phyloP scores from a whole-genome alignment of 1,139 yeast genomes.

The Protomyces pachydermus region DNA sequence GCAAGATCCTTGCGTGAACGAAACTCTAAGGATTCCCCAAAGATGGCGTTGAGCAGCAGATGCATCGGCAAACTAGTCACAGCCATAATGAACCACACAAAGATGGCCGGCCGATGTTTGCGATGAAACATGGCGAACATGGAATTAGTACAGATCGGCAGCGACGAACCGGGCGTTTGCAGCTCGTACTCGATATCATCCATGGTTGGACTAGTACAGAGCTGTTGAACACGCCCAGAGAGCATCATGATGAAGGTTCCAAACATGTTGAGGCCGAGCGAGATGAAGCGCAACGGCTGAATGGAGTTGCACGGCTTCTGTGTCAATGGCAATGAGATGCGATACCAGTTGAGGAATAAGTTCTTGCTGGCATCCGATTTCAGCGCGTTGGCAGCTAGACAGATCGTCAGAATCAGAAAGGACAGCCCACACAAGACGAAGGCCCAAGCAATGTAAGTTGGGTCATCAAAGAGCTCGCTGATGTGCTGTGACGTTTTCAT shows the following conservation, averaged over 20 bases:
- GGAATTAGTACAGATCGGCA: neutral
- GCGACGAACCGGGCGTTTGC: neutral
- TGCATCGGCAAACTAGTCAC: constrained; percentile 6
- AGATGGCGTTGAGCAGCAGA: constrained; percentile 2
- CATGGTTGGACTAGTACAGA: constrained; percentile 4
- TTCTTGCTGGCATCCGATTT: neutral
- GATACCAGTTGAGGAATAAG: neutral
- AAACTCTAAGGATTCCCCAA: neutral
- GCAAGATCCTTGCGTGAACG: neutral
- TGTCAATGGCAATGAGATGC: neutral
- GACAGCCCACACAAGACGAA: neutral
- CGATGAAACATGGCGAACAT: constrained; percentile 6
- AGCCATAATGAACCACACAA: constrained; percentile 5
- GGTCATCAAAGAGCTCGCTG: neutral
- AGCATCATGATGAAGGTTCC: constrained; percentile 8
- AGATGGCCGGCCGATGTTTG: neutral
- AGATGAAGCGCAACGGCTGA: neutral
- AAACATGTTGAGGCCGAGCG: constrained; percentile 1
- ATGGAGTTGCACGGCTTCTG: neutral
- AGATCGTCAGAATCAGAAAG: neutral
- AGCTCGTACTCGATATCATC: neutral
- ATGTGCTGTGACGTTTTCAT: neutral
- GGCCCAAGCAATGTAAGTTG: neutral
- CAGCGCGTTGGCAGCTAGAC: neutral
- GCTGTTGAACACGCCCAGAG: neutral